Evolutionary conservation across 129 eudicot genomes (phyloP).

Genomic region (Helichrysum umbraculigerum): DNA sequence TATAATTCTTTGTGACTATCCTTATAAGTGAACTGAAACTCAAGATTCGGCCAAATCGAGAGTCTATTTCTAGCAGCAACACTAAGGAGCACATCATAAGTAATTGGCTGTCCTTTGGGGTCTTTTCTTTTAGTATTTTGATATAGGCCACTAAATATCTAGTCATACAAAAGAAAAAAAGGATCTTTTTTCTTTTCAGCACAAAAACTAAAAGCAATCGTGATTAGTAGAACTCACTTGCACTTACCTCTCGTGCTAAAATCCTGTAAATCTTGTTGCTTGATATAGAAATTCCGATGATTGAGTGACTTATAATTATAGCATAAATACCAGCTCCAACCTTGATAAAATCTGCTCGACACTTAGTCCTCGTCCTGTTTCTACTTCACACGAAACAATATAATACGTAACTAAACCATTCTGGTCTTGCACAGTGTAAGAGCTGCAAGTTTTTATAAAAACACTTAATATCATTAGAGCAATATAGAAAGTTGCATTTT

Average conservation of each 20-base stretch:
- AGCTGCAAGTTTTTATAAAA: constrained; percentile 41
- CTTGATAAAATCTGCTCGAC: constrained; percentile 90
- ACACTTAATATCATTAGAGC: constrained; percentile 5
- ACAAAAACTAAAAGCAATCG: constrained; percentile 7
- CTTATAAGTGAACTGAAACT: constrained; percentile 59
- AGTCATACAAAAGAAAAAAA: constrained; percentile 26
- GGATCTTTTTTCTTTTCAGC: no score
- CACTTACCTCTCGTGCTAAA: constrained; percentile 80
- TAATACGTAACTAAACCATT: constrained; percentile 63
- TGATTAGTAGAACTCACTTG: not conserved
- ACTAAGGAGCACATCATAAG: constrained; percentile 62
- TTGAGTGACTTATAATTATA: constrained; percentile 94
- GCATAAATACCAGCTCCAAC: constrained; percentile 95
- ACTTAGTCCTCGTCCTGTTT: constrained; percentile 93
- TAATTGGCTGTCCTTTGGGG: constrained; percentile 72
- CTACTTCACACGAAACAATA: constrained; percentile 84
- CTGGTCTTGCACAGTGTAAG: constrained; percentile 79
- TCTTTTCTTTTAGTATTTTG: constrained; percentile 78
- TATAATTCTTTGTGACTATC: constrained; percentile 79
- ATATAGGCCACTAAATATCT: constrained; percentile 78
- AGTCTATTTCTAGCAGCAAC: constrained; percentile 81
- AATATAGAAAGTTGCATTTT: constrained; percentile 2
- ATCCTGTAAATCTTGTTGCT: constrained; percentile 98
- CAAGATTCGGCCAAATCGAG: constrained; percentile 60
- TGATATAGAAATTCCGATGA: constrained; percentile 96